Base-by-base conservation (phyloP, 305 asterid species). In the Coffea humblotiana region DNA sequence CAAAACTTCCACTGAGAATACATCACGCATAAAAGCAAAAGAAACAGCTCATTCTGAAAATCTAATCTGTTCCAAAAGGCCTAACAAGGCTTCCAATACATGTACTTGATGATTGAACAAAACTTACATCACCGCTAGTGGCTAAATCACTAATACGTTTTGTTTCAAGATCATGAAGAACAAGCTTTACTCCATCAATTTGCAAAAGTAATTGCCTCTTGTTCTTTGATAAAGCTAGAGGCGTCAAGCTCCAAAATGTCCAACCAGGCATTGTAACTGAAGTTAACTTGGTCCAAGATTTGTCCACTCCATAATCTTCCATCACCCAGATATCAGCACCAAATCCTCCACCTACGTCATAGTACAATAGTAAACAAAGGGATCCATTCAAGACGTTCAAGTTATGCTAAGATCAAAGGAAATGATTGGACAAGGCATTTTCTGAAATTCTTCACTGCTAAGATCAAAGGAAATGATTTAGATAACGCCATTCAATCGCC, bases 381-480 rank as follows among this genome's bases (percentile, higher is more conserved):
- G 19, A 27, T 27, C 47, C 64, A 16, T 51, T 29, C 40, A 73
- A 6, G 47, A 29, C n/a, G 23, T 10, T 52, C 66, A 29, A 73
- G 8, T 51, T 27, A 1, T 15, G 27, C 0, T 16, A n/a, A n/a
- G n/a, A n/a, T n/a, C n/a, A n/a, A n/a, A n/a, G n/a, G 7, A 49
- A 3, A 29, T 29, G 14, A 14, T 19, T 14, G 65, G 77, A 25
- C 77, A 51, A 0, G 61, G 8, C 77, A 52, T 52, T 52, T 27
- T 32, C 6, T 18, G 43, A 16, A 73, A 51, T 16, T 51, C 25
- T 8, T 73, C 66, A 8, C 10, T 73, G 27, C 16, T 18, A 51
- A 73, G 77, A 73, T 73, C 77, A 52, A 73, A 73, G 64, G 77
- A 13, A 54, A 73, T 6, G 21, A 73, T 73, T 29, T 29, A 27